Percentiles rank a stretch among this genome's conserved stretches.
Evolutionary conservation across 2,329 filamentous ascomycete species (phyloP).

Genomic region (Hypoxylon sp.): DNA sequence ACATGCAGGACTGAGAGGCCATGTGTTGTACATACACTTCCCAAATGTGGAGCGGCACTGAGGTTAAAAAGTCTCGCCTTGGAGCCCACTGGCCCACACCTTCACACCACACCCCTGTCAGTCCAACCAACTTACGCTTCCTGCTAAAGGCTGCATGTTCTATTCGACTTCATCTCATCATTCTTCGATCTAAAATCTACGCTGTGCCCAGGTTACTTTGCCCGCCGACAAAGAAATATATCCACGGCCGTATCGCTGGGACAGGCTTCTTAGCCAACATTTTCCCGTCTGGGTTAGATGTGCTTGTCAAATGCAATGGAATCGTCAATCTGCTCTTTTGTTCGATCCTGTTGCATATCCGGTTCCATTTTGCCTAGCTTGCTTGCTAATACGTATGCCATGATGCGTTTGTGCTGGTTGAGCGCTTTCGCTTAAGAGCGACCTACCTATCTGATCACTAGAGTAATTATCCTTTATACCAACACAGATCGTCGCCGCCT

Average conservation of each 20-base stretch:
- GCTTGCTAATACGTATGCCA: slow-evolving; percentile 29
- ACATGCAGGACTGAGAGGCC: slow-evolving; percentile 26
- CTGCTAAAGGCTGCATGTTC: slow-evolving; percentile 52
- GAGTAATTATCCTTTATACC: slow-evolving; percentile 21
- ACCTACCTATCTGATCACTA: slow-evolving; percentile 2
- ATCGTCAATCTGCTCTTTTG: slow-evolving; percentile 21
- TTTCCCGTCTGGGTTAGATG: slow-evolving; percentile 24
- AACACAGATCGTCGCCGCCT: slow-evolving; percentile 31
- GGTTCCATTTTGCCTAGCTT: slow-evolving; percentile 35
- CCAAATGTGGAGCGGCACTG: slow-evolving; percentile 43
- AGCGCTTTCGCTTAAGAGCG: slow-evolving; percentile 20
- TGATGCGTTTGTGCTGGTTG: slow-evolving; percentile 36
- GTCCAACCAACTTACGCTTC: slow-evolving; percentile 54
- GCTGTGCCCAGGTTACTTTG: slow-evolving; percentile 14
- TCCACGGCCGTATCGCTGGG: slow-evolving; percentile 9
- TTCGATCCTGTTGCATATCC: slow-evolving; percentile 28
- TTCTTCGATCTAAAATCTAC: slow-evolving; percentile 44
- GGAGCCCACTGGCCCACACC: slow-evolving; percentile 41
- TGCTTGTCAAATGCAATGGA: slow-evolving; percentile 18
- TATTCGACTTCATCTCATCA: slow-evolving; percentile 56
- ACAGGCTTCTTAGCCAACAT: slow-evolving; percentile 5
- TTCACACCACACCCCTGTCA: slow-evolving; percentile 42
- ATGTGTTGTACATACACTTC: slow-evolving; percentile 45
- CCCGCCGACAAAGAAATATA: slow-evolving; percentile 34
- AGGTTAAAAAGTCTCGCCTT: slow-evolving; percentile 49